Percentiles rank a stretch among this genome's conserved stretches.
These are phyloP conservation scores for Trichosporon coremiiforme DNA, from an alignment of 1,284 basidiomycete genomes.

Conservation along the genomic window DNA sequence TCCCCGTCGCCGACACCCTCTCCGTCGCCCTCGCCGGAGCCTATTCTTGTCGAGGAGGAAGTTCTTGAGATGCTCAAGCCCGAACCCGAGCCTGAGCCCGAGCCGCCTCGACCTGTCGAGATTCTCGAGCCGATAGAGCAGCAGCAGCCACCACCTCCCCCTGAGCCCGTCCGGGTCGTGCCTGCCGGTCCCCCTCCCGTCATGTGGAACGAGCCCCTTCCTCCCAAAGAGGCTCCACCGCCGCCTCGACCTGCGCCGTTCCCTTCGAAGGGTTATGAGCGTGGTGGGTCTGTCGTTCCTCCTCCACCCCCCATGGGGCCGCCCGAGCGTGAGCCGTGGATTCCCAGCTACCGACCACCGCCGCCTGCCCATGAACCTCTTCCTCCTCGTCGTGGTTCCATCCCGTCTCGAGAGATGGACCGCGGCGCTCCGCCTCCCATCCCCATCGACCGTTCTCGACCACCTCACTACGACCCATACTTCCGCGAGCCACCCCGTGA, in stretches of 20 bases:
- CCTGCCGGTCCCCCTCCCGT: conserved; percentile 5
- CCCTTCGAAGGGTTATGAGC: conserved; percentile 11
- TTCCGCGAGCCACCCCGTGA: conserved; percentile 12
- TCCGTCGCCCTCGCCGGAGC: conserved; percentile 21
- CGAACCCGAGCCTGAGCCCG: conserved; percentile 9
- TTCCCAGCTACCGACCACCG: conserved; percentile 11
- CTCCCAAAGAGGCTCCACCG: conserved; percentile 4
- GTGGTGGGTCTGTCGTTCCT: conserved; percentile 9
- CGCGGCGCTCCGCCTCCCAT: conserved; percentile 5
- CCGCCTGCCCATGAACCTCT: conserved; percentile 14
- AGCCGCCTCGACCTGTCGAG: not conserved
- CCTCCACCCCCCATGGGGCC: conserved; percentile 12
- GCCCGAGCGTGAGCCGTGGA: conserved; percentile 10
- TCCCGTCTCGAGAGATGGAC: conserved; percentile 11
- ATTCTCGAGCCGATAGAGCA: conserved; percentile 8
- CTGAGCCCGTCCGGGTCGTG: conserved; percentile 6
- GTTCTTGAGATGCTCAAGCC: conserved; percentile 12
- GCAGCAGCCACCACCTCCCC: not conserved
- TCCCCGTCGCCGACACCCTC: conserved; percentile 5
- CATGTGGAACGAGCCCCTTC: conserved; percentile 21
- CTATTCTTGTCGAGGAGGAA: conserved; percentile 19
- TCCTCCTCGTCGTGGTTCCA: conserved; percentile 3
- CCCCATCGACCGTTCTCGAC: conserved; percentile 10
- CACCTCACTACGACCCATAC: conserved; percentile 12
- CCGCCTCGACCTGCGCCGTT: conserved; percentile 9